Base-by-base conservation (phyloP, 1,284 basidiomycete species). In the Chondrostereum purpureum region DNA sequence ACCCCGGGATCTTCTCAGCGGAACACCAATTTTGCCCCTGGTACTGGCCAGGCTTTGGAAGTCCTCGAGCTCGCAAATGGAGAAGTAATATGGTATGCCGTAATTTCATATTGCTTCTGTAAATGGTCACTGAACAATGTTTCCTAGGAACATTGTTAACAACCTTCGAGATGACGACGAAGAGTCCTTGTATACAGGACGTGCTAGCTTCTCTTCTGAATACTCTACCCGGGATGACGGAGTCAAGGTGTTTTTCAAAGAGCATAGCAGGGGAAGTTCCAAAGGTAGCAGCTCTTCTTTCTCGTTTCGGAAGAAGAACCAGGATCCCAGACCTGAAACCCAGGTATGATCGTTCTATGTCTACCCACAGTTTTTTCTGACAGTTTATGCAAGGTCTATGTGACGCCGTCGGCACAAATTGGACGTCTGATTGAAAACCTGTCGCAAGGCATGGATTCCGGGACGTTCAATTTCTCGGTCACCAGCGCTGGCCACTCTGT, bases 31-130 rank as follows among this genome's bases (percentile, higher is more conserved):
- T 49, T 64, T 41, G 51, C 59, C 42, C 49, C 69, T 39, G 78
- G 79, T 50, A 60, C 76, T 43, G 77, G 73, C 3, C 75, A 81
- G 46, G 87, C 80, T 3, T 66, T 90, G 20, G 86, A 90, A 62
- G 72, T 90, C 24, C 72, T 90, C 41, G 83, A 90, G 57, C 66
- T 88, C 56, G 84, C 84, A 11, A 88, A 88, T 58, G 87, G 87
- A 18, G 81, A 90, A 60, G 86, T 84, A 12, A 81, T 90, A 47
- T 91, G 87, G 87, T 86, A 48, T 42, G 70, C 65, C 12, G n/a
- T n/a, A 41, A 55, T 20, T 33, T 44, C 42, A 20, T 49, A 24
- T 34, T 34, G n/a, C 16, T 19, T 24, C 3, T 13, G 3, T 27
- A 8, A 23, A n/a, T 14, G 17, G 2, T 16, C 16, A 17, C 5